A percentile compares a stretch with the other conserved stretches of the same genome.
Conservation (phyloP, 139 green algal species). For the Chlamydomonas sphaeroides region DNA sequence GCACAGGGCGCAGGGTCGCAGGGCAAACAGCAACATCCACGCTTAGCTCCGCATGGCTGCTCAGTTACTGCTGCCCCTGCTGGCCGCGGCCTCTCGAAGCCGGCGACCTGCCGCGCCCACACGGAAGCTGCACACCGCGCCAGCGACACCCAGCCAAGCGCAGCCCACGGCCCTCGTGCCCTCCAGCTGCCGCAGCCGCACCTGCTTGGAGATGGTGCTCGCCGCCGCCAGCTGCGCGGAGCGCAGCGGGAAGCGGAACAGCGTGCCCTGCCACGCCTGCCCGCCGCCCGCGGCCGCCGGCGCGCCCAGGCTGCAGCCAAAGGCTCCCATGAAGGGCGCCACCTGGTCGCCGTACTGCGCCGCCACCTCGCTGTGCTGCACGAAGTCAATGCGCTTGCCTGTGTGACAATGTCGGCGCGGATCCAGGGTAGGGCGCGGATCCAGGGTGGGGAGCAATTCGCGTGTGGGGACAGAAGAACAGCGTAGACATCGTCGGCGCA, state of each 20-base stretch:
- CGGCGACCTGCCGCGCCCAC: too few relatives aligned
- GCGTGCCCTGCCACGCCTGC: constrained; percentile 62
- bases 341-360: constrained; percentile 61
- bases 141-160: too few relatives aligned
- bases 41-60: too few relatives aligned
- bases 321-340: constrained; percentile 51
- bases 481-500: not conserved
- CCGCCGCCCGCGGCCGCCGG: not conserved
- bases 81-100: too few relatives aligned
- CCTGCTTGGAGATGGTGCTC: constrained; percentile 78
- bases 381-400: constrained; percentile 82
- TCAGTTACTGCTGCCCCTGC: too few relatives aligned
- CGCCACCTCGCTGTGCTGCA: constrained; percentile 44
- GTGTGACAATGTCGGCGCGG: too few relatives aligned
- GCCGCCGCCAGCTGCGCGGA: constrained; percentile 52
- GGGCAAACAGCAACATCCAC: too few relatives aligned
- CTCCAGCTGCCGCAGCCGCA: not conserved
- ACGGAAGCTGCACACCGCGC: too few relatives aligned
- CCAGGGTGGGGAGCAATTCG: constrained; percentile 21
- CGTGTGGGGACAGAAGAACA: not conserved
- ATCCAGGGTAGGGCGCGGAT: too few relatives aligned
- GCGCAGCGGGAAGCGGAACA: constrained; percentile 81
- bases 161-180: too few relatives aligned
- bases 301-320: constrained; percentile 43
- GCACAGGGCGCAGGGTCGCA: not conserved